phyloP scores from a whole-genome alignment of 2,329 filamentous ascomycete genomes.

The Penicillium paneum region DNA sequence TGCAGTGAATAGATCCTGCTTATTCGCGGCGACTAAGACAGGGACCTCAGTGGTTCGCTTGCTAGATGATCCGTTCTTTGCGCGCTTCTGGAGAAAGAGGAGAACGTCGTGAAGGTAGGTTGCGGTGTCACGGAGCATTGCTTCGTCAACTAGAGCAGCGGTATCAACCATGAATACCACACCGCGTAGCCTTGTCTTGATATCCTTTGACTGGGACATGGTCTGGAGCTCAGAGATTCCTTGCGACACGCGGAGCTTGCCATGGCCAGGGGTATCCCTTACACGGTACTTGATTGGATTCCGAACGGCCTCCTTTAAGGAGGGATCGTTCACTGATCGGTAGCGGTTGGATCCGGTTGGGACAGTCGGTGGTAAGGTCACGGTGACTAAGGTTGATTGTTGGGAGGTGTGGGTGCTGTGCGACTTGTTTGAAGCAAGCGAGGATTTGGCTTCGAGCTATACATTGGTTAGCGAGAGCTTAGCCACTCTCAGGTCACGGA shows the following conservation, averaged over 20 bases:
- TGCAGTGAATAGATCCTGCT: constrained; percentile 92
- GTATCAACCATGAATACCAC: constrained; percentile 90
- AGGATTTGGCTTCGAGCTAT: constrained; percentile 48
- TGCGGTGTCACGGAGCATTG: constrained; percentile 66
- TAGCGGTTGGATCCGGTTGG: constrained; percentile 59
- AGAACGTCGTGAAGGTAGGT: constrained; percentile 86
- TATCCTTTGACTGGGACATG: constrained; percentile 33
- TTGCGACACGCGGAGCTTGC: constrained; percentile 74
- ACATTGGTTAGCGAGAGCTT: not conserved
- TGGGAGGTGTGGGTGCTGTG: constrained; percentile 61
- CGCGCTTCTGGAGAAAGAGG: constrained; percentile 73
- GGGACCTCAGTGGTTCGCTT: constrained; percentile 62
- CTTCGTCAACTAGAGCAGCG: constrained; percentile 54
- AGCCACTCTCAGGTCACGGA: not conserved
- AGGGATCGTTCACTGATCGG: constrained; percentile 63
- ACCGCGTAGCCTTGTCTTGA: constrained; percentile 55
- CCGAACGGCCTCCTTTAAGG: constrained; percentile 53
- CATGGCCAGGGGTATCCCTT: constrained; percentile 86
- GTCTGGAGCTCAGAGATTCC: constrained; percentile 40
- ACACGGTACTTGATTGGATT: constrained; percentile 40
- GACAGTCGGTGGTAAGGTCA: constrained; percentile 53
- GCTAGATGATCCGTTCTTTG: constrained; percentile 50
- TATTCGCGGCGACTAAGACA: constrained; percentile 86
- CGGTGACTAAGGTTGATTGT: constrained; percentile 54
- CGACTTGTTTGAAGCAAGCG: constrained; percentile 32